Percentiles rank a stretch among this genome's conserved stretches.
Conservation (phyloP, 2,329 filamentous ascomycete species). For the Colletotrichum sp. region DNA sequence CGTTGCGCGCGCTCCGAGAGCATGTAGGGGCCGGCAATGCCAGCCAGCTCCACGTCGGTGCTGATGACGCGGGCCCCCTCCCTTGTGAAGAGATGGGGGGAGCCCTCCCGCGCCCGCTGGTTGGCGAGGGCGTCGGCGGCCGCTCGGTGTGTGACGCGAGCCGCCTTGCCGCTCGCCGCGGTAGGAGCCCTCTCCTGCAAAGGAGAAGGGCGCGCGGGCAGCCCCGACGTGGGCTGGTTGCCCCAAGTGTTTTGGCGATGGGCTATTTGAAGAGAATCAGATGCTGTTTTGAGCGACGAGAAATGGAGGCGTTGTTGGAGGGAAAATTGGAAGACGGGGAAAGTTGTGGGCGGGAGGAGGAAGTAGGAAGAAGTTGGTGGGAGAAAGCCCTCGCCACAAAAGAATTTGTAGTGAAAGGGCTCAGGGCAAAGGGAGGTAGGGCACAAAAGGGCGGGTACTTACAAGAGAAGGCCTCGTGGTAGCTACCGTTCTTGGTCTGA, state of each 20-base stretch:
- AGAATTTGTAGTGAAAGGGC: background rate
- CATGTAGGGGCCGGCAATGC: constrained; percentile 1
- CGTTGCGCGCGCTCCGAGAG: background rate
- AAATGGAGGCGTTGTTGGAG: background rate
- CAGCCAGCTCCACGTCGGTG: constrained; percentile 17
- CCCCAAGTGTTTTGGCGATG: background rate
- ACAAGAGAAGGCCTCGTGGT: background rate
- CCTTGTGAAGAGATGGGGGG: background rate
- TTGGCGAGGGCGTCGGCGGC: background rate
- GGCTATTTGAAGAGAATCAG: background rate
- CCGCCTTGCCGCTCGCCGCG: background rate
- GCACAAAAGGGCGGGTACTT: background rate
- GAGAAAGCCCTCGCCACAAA: background rate
- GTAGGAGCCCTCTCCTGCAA: background rate
- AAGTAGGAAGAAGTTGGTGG: background rate
- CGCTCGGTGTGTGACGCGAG: background rate
- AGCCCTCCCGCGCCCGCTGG: background rate
- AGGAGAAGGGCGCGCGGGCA: background rate
- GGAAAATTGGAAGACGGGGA: background rate
- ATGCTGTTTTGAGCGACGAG: background rate
- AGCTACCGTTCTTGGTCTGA: background rate
- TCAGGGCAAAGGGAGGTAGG: background rate
- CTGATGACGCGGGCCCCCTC: background rate
- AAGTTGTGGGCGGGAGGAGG: background rate
- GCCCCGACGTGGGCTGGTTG: background rate